Conservation (phyloP, 2,329 filamentous ascomycete genomes). For the Stylonectria norvegica region DNA sequence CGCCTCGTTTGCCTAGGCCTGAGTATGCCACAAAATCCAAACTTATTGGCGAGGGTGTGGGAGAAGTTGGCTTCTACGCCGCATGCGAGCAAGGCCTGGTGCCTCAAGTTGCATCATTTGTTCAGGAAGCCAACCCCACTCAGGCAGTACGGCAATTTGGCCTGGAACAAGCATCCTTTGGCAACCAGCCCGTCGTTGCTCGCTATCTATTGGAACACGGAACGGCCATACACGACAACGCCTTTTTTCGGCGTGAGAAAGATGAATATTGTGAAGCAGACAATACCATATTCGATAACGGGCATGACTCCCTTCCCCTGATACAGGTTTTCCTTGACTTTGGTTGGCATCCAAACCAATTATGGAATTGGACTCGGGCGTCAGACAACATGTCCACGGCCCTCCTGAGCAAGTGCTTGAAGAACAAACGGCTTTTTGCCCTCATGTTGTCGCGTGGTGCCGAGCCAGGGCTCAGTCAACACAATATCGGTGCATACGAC, state of each 20-base stretch:
- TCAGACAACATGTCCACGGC: background rate
- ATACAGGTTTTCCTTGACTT: constrained; percentile 5
- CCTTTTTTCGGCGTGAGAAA: background rate
- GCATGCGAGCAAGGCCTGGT: constrained; percentile 3
- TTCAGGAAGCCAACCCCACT: background rate
- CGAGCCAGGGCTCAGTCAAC: background rate
- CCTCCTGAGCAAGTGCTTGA: background rate
- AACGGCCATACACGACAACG: constrained; percentile 2
- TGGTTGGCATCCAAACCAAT: constrained; percentile 8
- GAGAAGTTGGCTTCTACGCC: constrained; percentile 1
- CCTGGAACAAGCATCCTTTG: constrained; percentile 5
- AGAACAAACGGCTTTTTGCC: constrained; percentile 1
- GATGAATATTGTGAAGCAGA: no score
- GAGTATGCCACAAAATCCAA: background rate
- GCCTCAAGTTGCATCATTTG: background rate
- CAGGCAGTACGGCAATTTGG: constrained; percentile 4
- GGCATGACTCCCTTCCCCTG: constrained; percentile 1
- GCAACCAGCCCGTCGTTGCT: background rate
- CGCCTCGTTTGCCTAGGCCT: background rate
- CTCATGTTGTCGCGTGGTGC: background rate
- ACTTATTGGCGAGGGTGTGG: background rate
- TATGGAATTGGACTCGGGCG: background rate
- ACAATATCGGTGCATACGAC: background rate
- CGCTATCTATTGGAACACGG: constrained; percentile 1
- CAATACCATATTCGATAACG: constrained; percentile 1